Conservation (phyloP, 2,329 filamentous ascomycete species). For the Nannizziopsis arthrosporioides region DNA sequence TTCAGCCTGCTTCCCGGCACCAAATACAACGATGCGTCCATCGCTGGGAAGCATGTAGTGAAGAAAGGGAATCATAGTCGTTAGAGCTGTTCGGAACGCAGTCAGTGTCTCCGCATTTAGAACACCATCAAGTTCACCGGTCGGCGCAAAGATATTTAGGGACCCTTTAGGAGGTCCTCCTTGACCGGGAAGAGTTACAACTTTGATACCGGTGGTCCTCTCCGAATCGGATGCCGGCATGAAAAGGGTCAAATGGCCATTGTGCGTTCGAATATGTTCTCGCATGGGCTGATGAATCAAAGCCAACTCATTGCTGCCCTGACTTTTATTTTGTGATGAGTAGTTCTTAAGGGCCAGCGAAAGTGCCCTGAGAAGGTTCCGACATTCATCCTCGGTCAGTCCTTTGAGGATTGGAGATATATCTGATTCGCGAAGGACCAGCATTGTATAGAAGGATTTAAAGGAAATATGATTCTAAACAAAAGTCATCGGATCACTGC, state of each 20-base stretch:
- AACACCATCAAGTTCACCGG: conserved; percentile 54
- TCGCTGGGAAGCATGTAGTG: conserved; percentile 27
- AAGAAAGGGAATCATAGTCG: conserved; percentile 53
- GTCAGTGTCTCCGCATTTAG: conserved; percentile 64
- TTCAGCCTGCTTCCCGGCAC: conserved; percentile 39
- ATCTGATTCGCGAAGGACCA: conserved; percentile 15
- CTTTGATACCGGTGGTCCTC: conserved; percentile 57
- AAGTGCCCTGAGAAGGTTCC: conserved; percentile 27
- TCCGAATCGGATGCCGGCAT: conserved; percentile 57
- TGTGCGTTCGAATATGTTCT: conserved; percentile 30
- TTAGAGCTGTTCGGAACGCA: conserved; percentile 67
- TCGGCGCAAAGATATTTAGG: conserved; percentile 54
- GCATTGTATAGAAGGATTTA: conserved; percentile 6
- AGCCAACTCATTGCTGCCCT: conserved; percentile 9
- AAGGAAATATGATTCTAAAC: too few species aligned
- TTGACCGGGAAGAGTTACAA: conserved; percentile 49
- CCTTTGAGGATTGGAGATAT: conserved; percentile 25
- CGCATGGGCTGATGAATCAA: conserved; percentile 36
- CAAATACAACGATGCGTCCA: conserved; percentile 37
- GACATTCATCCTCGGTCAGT: conserved; percentile 25
- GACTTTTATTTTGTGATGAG: conserved; percentile 15
- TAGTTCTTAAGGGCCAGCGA: conserved; percentile 26
- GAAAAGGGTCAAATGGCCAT: conserved; percentile 51
- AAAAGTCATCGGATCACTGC: too few species aligned
- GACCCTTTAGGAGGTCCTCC: conserved; percentile 47